Evolutionary conservation across 352 stramenopile genomes (phyloP), one percentile per base, ranked within the genome.

Genomic region (Pythium phragmiticola): DNA sequence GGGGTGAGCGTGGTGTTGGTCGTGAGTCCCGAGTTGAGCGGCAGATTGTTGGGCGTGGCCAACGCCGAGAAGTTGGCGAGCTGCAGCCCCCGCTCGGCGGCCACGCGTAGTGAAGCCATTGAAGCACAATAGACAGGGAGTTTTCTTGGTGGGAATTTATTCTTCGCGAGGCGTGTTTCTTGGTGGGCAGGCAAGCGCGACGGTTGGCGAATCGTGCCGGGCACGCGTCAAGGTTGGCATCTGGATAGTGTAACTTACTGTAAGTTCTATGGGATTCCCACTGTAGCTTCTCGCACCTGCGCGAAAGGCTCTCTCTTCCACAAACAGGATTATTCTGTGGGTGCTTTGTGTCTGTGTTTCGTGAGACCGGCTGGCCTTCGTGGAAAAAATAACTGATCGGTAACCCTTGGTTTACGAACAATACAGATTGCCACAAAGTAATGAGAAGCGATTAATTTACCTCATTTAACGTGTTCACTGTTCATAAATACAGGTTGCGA

Each of bases 331-430:
- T 19, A 53, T 63, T 54, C 43, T 45, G 36, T 47, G 21, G 19
- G n/a, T 46, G n/a, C 12, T 48, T 36, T 64, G n/a, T 49, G 17
- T 62, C 56, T 62, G 56, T 62, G 56, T 62, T 62, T 21, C n/a
- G 50, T 43, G 14, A 13, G 47, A 57, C 36, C 57, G 42, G 57
- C 57, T 56, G 57, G 34, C 23, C 7, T 7, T 49, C 36, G 37
- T 45, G 37, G 12, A 54, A 45, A 60, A 37, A 6, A 23, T 39
- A 39, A 21, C 9, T 19, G 14, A 36, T 8, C 13, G 13, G 7
- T 9, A 53, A 53, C 47, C 47, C 26, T 39, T 13, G 47, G 4
- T 53, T 53, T 41, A 53, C 1, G 21, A 52, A 17, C 13, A 16
- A 30, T 12, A 3, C 7, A 11, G 5, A 46, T 21, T 30, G 2